phyloP scores from a whole-genome alignment of 345 rosid genomes.

The Schrenkiella parvula region DNA sequence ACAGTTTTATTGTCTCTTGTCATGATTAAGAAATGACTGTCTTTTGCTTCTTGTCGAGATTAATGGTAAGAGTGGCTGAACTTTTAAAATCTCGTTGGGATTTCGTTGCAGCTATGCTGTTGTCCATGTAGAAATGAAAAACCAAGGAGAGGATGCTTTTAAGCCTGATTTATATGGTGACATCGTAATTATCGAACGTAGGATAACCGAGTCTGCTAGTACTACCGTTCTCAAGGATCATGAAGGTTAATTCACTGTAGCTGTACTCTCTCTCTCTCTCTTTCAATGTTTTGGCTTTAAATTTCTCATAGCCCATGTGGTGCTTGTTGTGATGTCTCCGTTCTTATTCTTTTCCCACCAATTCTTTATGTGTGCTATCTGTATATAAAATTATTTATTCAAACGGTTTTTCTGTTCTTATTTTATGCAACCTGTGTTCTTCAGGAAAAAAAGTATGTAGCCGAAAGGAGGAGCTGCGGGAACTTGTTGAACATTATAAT shows the following conservation, averaged over 20 bases:
- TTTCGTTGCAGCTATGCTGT: constrained; percentile 54
- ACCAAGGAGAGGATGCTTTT: constrained; percentile 76
- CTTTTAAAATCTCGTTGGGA: not conserved
- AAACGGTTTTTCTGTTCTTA: not conserved
- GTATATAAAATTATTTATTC: not conserved
- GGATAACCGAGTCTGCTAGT: constrained; percentile 60
- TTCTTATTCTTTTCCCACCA: not conserved
- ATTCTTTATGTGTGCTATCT: not conserved
- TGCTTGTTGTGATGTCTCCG: not conserved
- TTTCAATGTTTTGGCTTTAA: not conserved
- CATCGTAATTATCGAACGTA: constrained; percentile 68
- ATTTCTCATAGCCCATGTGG: not conserved
- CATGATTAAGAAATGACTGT: not conserved
- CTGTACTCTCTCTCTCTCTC: not conserved
- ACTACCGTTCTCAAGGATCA: constrained; percentile 60
- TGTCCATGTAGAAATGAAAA: constrained; percentile 74
- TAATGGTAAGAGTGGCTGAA: not conserved
- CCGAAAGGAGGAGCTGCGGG: constrained; percentile 79
- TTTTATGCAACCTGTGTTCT: not conserved
- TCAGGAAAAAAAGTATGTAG: constrained; percentile 77
- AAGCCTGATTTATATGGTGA: constrained; percentile 66
- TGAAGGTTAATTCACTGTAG: constrained; percentile 45
- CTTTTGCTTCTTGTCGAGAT: not conserved
- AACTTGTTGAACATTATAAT: constrained; percentile 84
- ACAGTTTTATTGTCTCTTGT: not conserved